Conservation (phyloP, 2,329 filamentous ascomycete genomes). For the Fusarium robinianum region DNA sequence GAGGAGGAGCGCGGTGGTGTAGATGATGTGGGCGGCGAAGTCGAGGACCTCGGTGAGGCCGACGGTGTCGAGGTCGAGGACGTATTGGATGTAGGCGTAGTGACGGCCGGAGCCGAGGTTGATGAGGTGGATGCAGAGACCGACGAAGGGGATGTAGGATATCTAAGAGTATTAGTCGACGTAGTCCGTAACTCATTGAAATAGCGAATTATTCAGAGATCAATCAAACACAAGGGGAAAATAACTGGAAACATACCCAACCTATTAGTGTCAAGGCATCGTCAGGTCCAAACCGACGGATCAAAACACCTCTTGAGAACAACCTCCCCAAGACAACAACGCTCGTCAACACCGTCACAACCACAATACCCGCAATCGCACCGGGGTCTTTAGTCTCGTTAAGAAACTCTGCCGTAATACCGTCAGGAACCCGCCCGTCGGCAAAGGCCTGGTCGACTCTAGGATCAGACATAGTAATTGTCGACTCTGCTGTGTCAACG, state of each 20-base stretch:
- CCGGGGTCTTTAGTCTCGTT: conserved; percentile 44
- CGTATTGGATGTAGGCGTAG: conserved; percentile 52
- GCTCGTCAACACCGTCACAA: conserved; percentile 43
- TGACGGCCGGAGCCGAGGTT: conserved; percentile 53
- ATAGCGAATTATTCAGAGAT: no score
- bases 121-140: conserved; percentile 50
- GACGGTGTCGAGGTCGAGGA: conserved; percentile 48
- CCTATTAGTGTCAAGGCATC: conserved; percentile 44
- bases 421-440: conserved; percentile 43
- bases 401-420: conserved; percentile 42
- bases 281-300: conserved; percentile 46
- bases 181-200: no score
- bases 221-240: neutral
- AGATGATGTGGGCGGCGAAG: conserved; percentile 56
- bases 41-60: conserved; percentile 52
- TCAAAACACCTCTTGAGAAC: conserved; percentile 42
- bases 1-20: conserved; percentile 54
- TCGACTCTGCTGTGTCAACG: neutral
- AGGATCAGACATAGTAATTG: conserved; percentile 30
- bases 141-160: conserved; percentile 49
- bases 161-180: conserved; percentile 32
- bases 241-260: conserved; percentile 43
- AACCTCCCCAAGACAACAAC: conserved; percentile 43
- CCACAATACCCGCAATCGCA: conserved; percentile 46
- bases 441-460: conserved; percentile 41